These are phyloP conservation scores for Pseudonitzschia delicatissima DNA, from an alignment of 108 stramenopile species.

Conservation along the genomic window DNA sequence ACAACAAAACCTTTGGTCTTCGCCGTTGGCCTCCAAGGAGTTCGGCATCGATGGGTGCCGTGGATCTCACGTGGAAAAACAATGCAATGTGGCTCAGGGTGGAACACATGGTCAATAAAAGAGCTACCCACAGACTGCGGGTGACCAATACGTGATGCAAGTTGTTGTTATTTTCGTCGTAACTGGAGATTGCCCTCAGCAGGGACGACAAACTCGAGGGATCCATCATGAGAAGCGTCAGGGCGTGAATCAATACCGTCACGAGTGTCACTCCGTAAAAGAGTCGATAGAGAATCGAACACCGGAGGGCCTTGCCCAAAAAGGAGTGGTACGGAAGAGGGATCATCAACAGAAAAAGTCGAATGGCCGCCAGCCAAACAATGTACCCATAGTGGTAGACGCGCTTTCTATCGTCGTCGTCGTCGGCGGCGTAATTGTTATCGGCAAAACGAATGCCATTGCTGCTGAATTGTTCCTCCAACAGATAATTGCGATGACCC, in stretches of 20 bases:
- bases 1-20: constrained; percentile 32
- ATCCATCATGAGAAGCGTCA: constrained; percentile 56
- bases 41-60: constrained; percentile 53
- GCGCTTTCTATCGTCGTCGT: not conserved
- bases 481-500: constrained; percentile 10
- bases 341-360: constrained; percentile 54
- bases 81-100: constrained; percentile 67
- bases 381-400: constrained; percentile 46
- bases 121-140: constrained; percentile 51
- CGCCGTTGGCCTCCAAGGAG: constrained; percentile 20
- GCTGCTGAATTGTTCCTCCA: not conserved
- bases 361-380: constrained; percentile 42
- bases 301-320: constrained; percentile 64
- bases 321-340: constrained; percentile 78
- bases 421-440: not conserved
- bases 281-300: constrained; percentile 45
- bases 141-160: constrained; percentile 28
- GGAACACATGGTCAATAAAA: constrained; percentile 50
- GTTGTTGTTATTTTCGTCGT: not conserved
- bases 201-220: constrained; percentile 39
- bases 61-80: constrained; percentile 73
- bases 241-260: constrained; percentile 54
- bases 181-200: constrained; percentile 11
- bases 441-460: not conserved
- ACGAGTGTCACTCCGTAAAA: constrained; percentile 54